Evolutionary conservation across 331 rosid species (phyloP).

Genomic region (Quercus phellos): DNA sequence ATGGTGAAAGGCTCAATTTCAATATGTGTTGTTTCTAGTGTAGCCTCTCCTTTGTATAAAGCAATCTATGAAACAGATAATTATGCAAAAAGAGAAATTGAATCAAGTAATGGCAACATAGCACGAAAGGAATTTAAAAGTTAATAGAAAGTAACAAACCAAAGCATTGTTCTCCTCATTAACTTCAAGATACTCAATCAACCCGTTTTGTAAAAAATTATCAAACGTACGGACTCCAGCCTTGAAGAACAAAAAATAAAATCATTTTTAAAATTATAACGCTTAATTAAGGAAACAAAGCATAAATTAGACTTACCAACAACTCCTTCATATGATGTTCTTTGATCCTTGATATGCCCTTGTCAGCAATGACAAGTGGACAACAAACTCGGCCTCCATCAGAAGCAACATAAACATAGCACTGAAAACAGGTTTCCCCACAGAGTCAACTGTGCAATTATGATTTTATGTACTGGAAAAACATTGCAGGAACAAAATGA

Average conservation of each 20-base stretch:
- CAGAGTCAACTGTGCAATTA: neutral
- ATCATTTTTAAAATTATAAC: conserved; percentile 4
- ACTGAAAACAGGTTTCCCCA: conserved; percentile 32
- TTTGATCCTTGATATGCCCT: conserved; percentile 77
- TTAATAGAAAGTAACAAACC: conserved; percentile 44
- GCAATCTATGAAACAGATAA: conserved; percentile 60
- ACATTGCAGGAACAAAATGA: too few species aligned
- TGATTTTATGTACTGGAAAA: too few species aligned
- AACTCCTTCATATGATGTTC: conserved; percentile 93
- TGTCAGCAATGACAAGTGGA: conserved; percentile 91
- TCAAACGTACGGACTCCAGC: conserved; percentile 79
- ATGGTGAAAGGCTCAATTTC: conserved; percentile 95
- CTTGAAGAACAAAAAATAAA: conserved; percentile 30
- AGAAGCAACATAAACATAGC: conserved; percentile 83
- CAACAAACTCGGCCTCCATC: conserved; percentile 99
- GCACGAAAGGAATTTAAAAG: conserved; percentile 13
- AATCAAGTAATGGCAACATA: conserved; percentile 10
- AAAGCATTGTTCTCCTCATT: conserved; percentile 92
- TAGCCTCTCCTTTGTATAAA: conserved; percentile 74
- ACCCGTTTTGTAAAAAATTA: conserved; percentile 78
- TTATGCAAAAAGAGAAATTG: neutral
- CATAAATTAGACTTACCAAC: conserved; percentile 37
- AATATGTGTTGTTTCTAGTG: conserved; percentile 62
- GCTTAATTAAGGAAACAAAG: conserved; percentile 10
- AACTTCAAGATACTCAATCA: conserved; percentile 94